These are phyloP conservation scores for Venturia asperata DNA, from an alignment of 2,329 filamentous ascomycete genomes.

Conservation along the genomic window DNA sequence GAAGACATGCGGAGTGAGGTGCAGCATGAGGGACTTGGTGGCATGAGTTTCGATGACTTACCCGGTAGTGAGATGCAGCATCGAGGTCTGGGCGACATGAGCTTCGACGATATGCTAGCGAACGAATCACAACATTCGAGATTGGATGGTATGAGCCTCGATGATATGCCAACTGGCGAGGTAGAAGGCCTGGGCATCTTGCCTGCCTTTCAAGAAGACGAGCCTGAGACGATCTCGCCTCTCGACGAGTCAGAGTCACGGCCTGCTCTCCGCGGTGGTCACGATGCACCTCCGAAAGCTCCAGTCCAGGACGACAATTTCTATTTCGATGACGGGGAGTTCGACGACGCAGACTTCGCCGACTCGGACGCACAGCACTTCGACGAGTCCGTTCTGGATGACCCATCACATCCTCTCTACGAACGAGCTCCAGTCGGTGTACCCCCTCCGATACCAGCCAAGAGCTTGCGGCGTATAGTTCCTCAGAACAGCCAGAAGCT, in stretches of 20 bases:
- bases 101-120: slow-evolving; percentile 13
- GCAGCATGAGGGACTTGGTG: not conserved
- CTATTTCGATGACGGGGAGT: slow-evolving; percentile 61
- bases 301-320: slow-evolving; percentile 51
- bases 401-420: slow-evolving; percentile 32
- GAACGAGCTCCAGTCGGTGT: slow-evolving; percentile 3
- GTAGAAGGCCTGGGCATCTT: slow-evolving; percentile 8
- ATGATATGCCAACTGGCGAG: slow-evolving; percentile 15
- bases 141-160: not conserved
- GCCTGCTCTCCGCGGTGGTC: not conserved
- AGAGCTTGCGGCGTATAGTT: not conserved
- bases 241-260: not conserved
- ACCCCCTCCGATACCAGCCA: slow-evolving; percentile 23
- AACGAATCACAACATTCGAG: not conserved
- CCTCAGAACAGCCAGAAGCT: slow-evolving; percentile 3
- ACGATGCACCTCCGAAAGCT: not conserved
- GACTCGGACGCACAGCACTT: slow-evolving; percentile 49
- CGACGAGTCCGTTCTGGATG: slow-evolving; percentile 68
- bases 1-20: not conserved
- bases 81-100: slow-evolving; percentile 3
- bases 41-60: slow-evolving; percentile 10
- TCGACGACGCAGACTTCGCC: slow-evolving; percentile 42
- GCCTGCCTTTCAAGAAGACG: not conserved
- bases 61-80: not conserved
- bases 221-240: not conserved